Base-by-base conservation (phyloP, 2,329 filamentous ascomycete species). In the Trichoderma afroharzianum region DNA sequence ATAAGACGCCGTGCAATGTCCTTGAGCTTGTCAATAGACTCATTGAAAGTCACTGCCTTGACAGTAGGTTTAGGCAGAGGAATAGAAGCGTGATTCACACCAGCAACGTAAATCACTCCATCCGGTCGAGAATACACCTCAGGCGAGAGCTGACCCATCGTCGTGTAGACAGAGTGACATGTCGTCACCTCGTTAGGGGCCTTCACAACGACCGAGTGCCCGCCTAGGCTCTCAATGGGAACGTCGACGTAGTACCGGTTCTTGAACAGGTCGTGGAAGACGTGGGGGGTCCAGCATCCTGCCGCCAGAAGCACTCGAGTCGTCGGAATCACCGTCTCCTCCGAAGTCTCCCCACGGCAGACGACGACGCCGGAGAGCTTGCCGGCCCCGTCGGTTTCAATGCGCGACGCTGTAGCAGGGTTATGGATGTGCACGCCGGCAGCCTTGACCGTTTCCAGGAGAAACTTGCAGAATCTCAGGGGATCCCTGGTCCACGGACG, bases 71-170 rank as follows among this genome's bases (percentile, higher is more conserved):
- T 80, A 0, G 93, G 92, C 11, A 95, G 81, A 0, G 88, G 85
- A 5, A 92, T 85, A 1, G 77, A 78, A 0, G 86, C 81, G 43
- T 86, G 88, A 77, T 95, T 95, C 47, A 95, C 78, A 0, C 93
- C 93, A 0, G 91, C 91, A 39, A 95, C 82, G 79, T 93, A 95
- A 24, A 95, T 87, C 70, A 93, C 87, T 1, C 89, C 90, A 9
- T 88, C 88, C 4, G 87, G 76, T 12, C 93, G 85, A 1, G 89
- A 89, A 79, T 93, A 94, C 12, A 93, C 83, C 79, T 95, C 93
- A 0, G 92, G 91, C 3, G 88, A 89, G 79, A 91, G 93, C 0
- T 85, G 85, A 3, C 81, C 81, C 71, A 88, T 85, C 4, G 87
- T 88, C 3, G 89, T 89, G 77, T 93, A 95, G 3, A 95, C 81